phyloP scores from a whole-genome alignment of 1,139 yeast species.

The Geotrichum cucujoidarum region DNA sequence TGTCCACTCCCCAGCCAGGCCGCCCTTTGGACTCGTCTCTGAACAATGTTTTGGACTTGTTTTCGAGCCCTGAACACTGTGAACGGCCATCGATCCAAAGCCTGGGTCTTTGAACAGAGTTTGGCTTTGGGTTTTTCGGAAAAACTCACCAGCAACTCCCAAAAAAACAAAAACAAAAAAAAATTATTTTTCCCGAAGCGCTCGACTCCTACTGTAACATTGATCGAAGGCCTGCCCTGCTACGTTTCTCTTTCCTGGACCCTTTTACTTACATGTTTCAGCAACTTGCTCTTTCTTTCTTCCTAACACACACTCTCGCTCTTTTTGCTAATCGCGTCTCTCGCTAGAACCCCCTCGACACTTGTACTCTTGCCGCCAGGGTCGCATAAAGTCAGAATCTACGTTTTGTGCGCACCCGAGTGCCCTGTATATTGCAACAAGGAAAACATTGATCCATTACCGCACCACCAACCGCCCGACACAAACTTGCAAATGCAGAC shows the following conservation, averaged over 20 bases:
- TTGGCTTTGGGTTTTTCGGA: too few relatives aligned
- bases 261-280: too few relatives aligned
- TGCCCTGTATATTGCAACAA: not conserved
- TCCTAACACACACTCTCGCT: not conserved
- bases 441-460: not conserved
- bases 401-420: not conserved
- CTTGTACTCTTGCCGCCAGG: not conserved
- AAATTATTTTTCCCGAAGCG: too few relatives aligned
- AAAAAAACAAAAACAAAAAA: too few relatives aligned
- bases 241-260: not conserved
- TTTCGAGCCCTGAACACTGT: too few relatives aligned
- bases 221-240: not conserved
- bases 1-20: too few relatives aligned
- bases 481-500: too few relatives aligned
- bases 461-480: not conserved
- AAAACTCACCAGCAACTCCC: too few relatives aligned
- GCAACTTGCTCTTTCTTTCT: not conserved
- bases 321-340: not conserved
- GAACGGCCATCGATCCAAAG: too few relatives aligned
- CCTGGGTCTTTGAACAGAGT: too few relatives aligned
- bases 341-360: not conserved
- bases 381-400: not conserved
- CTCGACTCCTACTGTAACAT: not conserved
- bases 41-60: too few relatives aligned
- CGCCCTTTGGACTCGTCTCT: too few relatives aligned